phyloP scores from a whole-genome alignment of 2,329 filamentous ascomycete species.

The Shiraia sp. region DNA sequence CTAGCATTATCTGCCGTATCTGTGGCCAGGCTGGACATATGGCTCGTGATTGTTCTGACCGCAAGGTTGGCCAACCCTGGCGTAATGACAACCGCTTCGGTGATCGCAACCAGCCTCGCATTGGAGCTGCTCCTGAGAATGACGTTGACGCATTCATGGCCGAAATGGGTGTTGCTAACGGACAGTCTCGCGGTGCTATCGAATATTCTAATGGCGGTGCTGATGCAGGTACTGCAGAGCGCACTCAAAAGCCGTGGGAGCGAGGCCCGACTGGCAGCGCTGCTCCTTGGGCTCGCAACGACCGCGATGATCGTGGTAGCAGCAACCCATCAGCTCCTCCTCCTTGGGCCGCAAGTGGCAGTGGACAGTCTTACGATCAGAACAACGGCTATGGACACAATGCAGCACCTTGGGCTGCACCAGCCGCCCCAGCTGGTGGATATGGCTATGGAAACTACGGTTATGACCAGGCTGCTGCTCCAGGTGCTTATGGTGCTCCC shows the following conservation, averaged over 20 bases:
- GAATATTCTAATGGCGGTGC: constrained; percentile 52
- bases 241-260: constrained; percentile 82
- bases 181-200: constrained; percentile 73
- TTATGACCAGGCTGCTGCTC: constrained; percentile 34
- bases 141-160: constrained; percentile 99
- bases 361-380: constrained; percentile 34
- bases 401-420: constrained; percentile 39
- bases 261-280: constrained; percentile 80
- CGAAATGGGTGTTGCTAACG: constrained; percentile 78
- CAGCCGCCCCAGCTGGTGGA: constrained; percentile 34
- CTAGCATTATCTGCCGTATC: constrained; percentile 97
- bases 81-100: constrained; percentile 70
- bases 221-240: constrained; percentile 50
- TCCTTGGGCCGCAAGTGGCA: constrained; percentile 44
- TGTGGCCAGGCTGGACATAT: constrained; percentile 98
- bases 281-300: constrained; percentile 70
- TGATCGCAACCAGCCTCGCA: constrained; percentile 61
- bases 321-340: constrained; percentile 46
- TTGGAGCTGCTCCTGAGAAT: constrained; percentile 79
- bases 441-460: constrained; percentile 51
- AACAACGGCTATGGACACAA: constrained; percentile 39
- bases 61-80: constrained; percentile 88
- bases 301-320: constrained; percentile 49
- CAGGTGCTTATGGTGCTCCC: constrained; percentile 50
- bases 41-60: constrained; percentile 95